Conservation (phyloP, 352 stramenopile species). For the Phytopythium kandeliae region DNA sequence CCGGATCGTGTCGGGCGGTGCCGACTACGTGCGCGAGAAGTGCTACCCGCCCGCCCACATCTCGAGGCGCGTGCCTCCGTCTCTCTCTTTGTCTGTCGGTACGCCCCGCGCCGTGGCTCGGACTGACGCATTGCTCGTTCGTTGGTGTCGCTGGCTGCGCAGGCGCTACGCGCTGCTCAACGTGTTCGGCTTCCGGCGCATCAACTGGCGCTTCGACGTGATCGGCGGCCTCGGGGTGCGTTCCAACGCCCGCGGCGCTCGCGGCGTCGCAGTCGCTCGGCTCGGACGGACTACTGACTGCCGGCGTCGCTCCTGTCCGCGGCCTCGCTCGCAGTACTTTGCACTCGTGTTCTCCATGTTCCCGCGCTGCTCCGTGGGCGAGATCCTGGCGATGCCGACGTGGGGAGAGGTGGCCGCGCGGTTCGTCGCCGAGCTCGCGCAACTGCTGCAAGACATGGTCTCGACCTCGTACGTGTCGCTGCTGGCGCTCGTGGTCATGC, state of each 20-base stretch:
- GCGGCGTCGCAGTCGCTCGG: background rate
- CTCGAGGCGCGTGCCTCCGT: conserved; percentile 38
- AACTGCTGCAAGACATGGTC: conserved; percentile 63
- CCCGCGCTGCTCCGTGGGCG: conserved; percentile 79
- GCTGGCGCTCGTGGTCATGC: conserved; percentile 45
- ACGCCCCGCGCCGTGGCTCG: too few relatives aligned
- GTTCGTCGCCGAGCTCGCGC: conserved; percentile 50
- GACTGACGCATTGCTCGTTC: too few relatives aligned
- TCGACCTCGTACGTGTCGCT: conserved; percentile 75
- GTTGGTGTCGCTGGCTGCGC: conserved; percentile 5
- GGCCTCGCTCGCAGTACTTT: conserved; percentile 73
- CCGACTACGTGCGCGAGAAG: conserved; percentile 64
- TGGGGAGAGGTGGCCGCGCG: conserved; percentile 31
- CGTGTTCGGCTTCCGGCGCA: conserved; percentile 86
- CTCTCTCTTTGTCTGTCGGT: background rate
- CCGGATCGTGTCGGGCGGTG: conserved; percentile 55
- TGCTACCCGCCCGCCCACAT: conserved; percentile 83
- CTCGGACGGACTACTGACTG: conserved; percentile 1
- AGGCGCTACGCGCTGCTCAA: conserved; percentile 82
- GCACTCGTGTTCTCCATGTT: conserved; percentile 90
- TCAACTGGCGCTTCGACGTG: conserved; percentile 93
- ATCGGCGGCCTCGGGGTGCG: conserved; percentile 80
- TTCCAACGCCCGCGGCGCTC: background rate
- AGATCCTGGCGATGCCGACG: conserved; percentile 55
- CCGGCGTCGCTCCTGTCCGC: too few relatives aligned